Conservation (phyloP, 306 rosid species). For the Trifolium subterraneum region DNA sequence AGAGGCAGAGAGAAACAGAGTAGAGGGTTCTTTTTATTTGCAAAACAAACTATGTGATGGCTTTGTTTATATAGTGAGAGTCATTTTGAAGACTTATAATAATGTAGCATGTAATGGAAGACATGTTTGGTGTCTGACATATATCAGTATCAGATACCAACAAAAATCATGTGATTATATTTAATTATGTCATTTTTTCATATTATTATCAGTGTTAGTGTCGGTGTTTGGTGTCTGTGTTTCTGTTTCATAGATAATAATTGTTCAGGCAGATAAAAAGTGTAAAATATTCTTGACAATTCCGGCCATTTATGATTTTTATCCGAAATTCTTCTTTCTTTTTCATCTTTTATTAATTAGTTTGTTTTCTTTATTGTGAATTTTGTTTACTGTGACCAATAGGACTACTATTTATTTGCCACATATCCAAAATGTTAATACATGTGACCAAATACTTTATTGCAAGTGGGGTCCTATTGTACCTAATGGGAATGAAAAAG, state of each 20-base stretch:
- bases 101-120: neutral
- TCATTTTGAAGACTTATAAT: constrained; percentile 36
- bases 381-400: constrained; percentile 43
- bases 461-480: constrained; percentile 6
- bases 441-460: constrained; percentile 46
- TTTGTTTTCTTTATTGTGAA: constrained; percentile 56
- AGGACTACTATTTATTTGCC: constrained; percentile 48
- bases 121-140: neutral
- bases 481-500: constrained; percentile 11
- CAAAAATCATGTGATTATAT: neutral
- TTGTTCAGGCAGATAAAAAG: constrained; percentile 31
- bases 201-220: neutral
- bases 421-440: constrained; percentile 46
- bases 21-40: constrained; percentile 44
- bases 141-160: no score
- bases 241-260: neutral
- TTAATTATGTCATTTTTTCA: neutral
- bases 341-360: constrained; percentile 42
- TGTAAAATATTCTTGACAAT: constrained; percentile 47
- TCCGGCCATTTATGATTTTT: constrained; percentile 41
- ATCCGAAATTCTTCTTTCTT: constrained; percentile 40
- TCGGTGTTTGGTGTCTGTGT: no score
- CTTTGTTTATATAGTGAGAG: constrained; percentile 63
- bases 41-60: constrained; percentile 47
- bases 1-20: constrained; percentile 52